Evolutionary conservation across 495 filamentous ascomycete species (phyloP), one percentile per base, ranked within the genome.

Genomic region (Hypomontagnella monticulosa): DNA sequence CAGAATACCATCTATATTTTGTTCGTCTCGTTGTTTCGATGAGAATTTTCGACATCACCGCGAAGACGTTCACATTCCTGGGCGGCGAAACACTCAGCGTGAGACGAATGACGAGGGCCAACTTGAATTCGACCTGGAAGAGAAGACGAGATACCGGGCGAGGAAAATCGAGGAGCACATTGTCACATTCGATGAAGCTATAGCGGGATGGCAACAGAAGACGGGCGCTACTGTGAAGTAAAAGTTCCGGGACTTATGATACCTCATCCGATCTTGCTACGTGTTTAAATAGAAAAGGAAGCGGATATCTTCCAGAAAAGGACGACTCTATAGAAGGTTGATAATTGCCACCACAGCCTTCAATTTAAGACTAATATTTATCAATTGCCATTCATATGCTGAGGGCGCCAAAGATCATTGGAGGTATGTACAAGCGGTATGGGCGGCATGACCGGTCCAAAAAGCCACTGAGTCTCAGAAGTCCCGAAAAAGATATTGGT

Each of bases 31-130:
- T 23, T 83, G 81, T 63, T 77, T 78, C 15, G 70, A 64, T 14
- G 49, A 49, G 41, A 73, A 80, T 64, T 80, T 82, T 50, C 73
- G 73, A 38, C 62, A 47, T 0, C 81, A 83, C 54, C 77, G 78
- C 15, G 75, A 79, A 36, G 52, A 54, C 3, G 68, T 78, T 19
- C 80, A 83, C 67, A 38, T 81, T 37, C 73, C 71, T 4, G 57
- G 50, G 47, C 70, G 78, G 14, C 63, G 65, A 46, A 67, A 20
- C 41, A 48, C 55, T 2, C 64, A 62, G 4, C 46, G 69, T 4
- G 61, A 63, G 4, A 61, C 70, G 1, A 54, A 66, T 10, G 73
- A 78, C 47, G 60, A 67, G 41, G 68, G 67, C 14, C 64, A 72
- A 53, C 63, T 78, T 11, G 66, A 72, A 52, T 73, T 73, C 18